Evolutionary conservation across 139 green algal species (phyloP).

Genomic region (Trebouxia sp.): DNA sequence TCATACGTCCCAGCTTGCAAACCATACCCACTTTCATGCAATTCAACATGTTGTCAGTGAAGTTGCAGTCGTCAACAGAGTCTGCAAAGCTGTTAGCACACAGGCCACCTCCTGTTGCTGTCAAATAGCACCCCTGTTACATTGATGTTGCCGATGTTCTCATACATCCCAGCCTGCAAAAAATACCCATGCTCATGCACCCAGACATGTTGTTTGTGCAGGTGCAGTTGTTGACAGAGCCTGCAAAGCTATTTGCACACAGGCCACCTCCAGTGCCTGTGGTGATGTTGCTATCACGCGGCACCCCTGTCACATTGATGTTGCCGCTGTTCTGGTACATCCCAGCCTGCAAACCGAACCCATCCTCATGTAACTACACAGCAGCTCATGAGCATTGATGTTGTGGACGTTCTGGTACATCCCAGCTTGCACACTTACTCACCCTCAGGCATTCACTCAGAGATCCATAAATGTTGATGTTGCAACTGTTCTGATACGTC

Average conservation of each 20-base stretch:
- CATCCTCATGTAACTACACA: conserved; percentile 3
- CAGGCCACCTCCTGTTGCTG: not conserved
- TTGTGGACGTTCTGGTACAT: conserved; percentile 12
- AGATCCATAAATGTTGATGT: not conserved
- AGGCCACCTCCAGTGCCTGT: conserved; percentile 7
- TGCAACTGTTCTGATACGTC: conserved; percentile 20
- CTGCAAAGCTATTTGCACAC: conserved; percentile 2
- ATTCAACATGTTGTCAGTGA: not conserved
- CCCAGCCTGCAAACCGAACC: conserved; percentile 10
- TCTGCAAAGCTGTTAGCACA: conserved; percentile 6
- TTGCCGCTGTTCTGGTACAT: conserved; percentile 24
- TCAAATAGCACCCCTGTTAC: conserved; percentile 5
- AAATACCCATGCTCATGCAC: too few relatives aligned
- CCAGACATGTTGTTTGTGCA: conserved; percentile 16
- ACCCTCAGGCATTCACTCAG: not conserved
- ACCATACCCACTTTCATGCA: too few relatives aligned
- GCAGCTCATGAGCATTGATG: too few relatives aligned
- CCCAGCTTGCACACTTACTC: not conserved
- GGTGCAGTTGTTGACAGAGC: not conserved
- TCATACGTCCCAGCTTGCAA: conserved; percentile 13
- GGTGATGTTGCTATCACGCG: conserved; percentile 7
- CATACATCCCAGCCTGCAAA: conserved; percentile 17
- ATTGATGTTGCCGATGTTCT: conserved; percentile 23
- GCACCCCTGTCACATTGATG: conserved; percentile 1
- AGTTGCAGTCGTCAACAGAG: not conserved